Percentiles rank a stretch among this genome's conserved stretches.
These are phyloP conservation scores for Apiospora aurea DNA, from an alignment of 2,329 filamentous ascomycete genomes.

Conservation along the genomic window DNA sequence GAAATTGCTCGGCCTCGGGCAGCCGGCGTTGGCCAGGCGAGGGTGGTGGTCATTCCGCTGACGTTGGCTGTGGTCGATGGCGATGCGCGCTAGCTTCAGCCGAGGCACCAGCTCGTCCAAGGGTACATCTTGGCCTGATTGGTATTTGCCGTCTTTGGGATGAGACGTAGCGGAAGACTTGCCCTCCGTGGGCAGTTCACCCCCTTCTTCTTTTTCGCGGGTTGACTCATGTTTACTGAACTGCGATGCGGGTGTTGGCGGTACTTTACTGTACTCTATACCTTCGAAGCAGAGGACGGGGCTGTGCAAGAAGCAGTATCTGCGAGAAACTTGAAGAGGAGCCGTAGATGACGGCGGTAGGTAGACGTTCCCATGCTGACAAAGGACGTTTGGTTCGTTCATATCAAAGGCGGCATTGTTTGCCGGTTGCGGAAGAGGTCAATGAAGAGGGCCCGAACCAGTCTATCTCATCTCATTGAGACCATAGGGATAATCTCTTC, in stretches of 20 bases:
- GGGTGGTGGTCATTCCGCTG: background rate
- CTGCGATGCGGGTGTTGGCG: too few relatives aligned
- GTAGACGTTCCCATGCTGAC: background rate
- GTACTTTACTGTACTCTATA: background rate
- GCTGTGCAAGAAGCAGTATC: background rate
- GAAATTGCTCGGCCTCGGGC: background rate
- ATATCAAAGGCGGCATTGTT: background rate
- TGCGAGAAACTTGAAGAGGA: background rate
- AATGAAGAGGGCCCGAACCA: background rate
- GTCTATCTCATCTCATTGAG: background rate
- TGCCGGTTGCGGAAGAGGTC: background rate
- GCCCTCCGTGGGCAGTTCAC: background rate
- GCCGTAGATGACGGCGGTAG: background rate
- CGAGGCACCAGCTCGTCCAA: background rate
- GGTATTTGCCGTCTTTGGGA: too few relatives aligned
- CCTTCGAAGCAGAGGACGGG: background rate
- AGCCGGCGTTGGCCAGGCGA: background rate
- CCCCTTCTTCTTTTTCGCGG: background rate
- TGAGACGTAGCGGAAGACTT: background rate
- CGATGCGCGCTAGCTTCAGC: background rate
- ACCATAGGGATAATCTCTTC: background rate
- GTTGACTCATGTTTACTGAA: background rate
- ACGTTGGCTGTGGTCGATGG: background rate
- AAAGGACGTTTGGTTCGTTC: conserved; percentile 1
- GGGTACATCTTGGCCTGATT: background rate